phyloP scores from a whole-genome alignment of 768 basidiomycete species.

The Serendipita sp. region DNA sequence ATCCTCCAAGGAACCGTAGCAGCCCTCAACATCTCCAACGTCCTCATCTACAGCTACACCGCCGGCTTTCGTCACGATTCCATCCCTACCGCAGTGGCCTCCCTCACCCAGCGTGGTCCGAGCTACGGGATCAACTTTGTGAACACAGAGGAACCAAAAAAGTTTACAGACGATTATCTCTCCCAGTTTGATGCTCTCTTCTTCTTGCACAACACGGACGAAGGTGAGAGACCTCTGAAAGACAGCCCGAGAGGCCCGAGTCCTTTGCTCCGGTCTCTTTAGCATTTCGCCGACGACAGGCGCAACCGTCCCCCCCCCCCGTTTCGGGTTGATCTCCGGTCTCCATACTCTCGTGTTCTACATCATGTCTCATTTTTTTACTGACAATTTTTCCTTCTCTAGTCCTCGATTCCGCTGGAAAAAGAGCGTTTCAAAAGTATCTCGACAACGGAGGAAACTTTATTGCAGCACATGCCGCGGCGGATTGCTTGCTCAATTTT shows the following conservation, averaged over 20 bases:
- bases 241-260: too few species aligned
- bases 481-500: slow-evolving; percentile 42
- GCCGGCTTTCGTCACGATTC: slow-evolving; percentile 54
- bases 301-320: neutral
- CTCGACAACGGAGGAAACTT: slow-evolving; percentile 56
- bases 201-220: slow-evolving; percentile 55
- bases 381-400: neutral
- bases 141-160: slow-evolving; percentile 42
- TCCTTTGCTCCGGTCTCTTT: too few species aligned
- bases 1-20: neutral
- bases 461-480: slow-evolving; percentile 50
- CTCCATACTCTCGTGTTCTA: neutral
- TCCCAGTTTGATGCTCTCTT: slow-evolving; percentile 46
- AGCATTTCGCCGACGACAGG: neutral
- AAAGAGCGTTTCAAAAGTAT: slow-evolving; percentile 47
- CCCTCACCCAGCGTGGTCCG: slow-evolving; percentile 31
- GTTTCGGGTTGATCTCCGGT: neutral
- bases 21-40: slow-evolving; percentile 9
- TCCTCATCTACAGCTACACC: slow-evolving; percentile 51
- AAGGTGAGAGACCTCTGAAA: slow-evolving; percentile 44
- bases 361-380: too few species aligned
- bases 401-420: slow-evolving; percentile 48
- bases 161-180: slow-evolving; percentile 42
- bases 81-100: slow-evolving; percentile 52
- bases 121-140: slow-evolving; percentile 40